Evolutionary conservation across 805 yeast genomes (phyloP), one percentile per base, ranked within the genome.

Genomic region (Zygoascus tannicola): DNA sequence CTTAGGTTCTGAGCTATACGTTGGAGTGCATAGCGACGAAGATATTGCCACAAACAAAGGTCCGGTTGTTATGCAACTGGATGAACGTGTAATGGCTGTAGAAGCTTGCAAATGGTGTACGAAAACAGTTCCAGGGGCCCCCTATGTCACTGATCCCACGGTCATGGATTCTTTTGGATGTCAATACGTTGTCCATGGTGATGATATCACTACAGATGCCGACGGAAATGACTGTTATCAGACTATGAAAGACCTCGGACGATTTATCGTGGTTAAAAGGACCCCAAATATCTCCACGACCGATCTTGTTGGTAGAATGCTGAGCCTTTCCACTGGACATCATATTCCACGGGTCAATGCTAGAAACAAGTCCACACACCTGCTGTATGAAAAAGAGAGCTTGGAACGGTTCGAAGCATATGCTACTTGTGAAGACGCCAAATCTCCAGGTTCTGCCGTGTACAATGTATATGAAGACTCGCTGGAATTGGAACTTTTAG

Each of bases 121-220:
- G 2, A 56, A 67, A 36, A 76, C 82, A 0, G 73, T 90, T 15
- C 73, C 79, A 2, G 68, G 73, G 50, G 97, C 97, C 0, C 98
- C 98, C 1, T 92, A 92, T 58, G 97, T 90, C 12, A 92, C 98
- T 0, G 83, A 79, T 50, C 94, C 94, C 1, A 67, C 65, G 35
- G 81, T 85, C 42, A 74, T 87, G 85, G 86, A 83, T 53, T 52
- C 68, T 21, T 76, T 76, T 57, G 75, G 74, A 4, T 92, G 98
- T 66, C 65, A 76, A 57, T 92, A 80, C 60, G 98, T 92, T n/a
- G 95, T 92, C 8, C 98, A 92, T 62, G 98, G 98, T 4, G 98
- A 92, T 63, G 98, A 92, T 59, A 86, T 92, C 52, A 92, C 97
- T 21, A 84, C 97, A 1, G 97, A 92, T 63, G 95, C 95, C 14